Percentiles rank a stretch among this genome's conserved stretches.
phyloP scores from a whole-genome alignment of 1,139 yeast genomes.

The Suhomyces coccinellae region DNA sequence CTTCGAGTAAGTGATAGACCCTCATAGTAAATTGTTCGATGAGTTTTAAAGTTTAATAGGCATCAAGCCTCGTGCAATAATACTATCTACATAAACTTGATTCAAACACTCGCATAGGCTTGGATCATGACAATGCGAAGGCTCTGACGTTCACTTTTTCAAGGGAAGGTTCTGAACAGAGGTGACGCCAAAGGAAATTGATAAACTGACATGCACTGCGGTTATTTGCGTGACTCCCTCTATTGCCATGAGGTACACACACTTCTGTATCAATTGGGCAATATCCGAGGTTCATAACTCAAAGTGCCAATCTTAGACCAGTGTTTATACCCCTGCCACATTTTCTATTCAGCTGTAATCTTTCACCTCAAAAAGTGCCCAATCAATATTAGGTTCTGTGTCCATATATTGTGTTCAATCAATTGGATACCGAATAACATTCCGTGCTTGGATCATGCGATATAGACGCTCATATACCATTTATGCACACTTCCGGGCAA shows the following conservation, averaged over 20 bases:
- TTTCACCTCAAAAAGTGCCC: not conserved
- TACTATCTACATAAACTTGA: too few species aligned
- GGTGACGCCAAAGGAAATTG: not conserved
- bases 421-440: not conserved
- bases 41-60: constrained; percentile 1
- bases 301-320: not conserved
- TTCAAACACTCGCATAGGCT: too few species aligned
- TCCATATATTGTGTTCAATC: not conserved
- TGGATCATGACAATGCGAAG: not conserved
- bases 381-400: not conserved
- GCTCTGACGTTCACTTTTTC: not conserved
- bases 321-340: constrained; percentile 4
- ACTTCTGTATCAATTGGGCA: constrained; percentile 1
- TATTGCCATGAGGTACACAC: constrained; percentile 1
- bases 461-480: constrained; percentile 1
- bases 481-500: constrained; percentile 4
- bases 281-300: constrained; percentile 3
- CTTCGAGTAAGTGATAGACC: not conserved
- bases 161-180: not conserved
- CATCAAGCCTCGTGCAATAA: not conserved
- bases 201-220: constrained; percentile 1
- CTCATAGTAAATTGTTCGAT: constrained; percentile 1
- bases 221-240: constrained; percentile 1
- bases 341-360: constrained; percentile 1
- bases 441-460: constrained; percentile 2